Conservation (phyloP, 1,284 basidiomycete species). For the Naganishia sp. region DNA sequence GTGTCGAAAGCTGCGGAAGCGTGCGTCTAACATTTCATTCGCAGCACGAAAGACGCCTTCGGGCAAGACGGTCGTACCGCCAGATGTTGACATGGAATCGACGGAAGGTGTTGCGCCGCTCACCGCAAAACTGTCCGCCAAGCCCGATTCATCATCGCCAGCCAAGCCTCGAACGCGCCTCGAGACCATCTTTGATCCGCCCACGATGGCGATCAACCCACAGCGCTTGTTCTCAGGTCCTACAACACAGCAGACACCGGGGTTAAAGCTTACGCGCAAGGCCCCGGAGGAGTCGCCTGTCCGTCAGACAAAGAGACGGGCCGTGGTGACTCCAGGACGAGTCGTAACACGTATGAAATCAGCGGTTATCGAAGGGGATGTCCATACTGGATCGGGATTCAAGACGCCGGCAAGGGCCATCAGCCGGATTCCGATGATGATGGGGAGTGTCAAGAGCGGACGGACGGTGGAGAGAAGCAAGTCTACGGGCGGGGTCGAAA, state of each 20-base stretch:
- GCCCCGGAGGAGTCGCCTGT: neutral
- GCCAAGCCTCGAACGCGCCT: constrained; percentile 13
- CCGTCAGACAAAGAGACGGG: constrained; percentile 12
- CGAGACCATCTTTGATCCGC: constrained; percentile 8
- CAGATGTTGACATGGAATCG: constrained; percentile 1
- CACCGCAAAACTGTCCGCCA: neutral
- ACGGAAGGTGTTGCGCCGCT: neutral
- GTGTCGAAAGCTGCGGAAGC: too few relatives aligned
- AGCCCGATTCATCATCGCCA: neutral
- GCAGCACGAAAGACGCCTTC: constrained; percentile 22
- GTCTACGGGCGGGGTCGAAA: neutral
- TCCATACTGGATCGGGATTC: too few relatives aligned
- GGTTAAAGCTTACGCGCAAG: neutral
- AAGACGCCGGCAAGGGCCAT: neutral
- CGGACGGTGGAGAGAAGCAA: constrained; percentile 6
- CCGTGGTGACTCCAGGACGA: neutral
- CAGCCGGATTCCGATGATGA: constrained; percentile 22
- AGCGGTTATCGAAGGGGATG: neutral
- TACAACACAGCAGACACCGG: neutral
- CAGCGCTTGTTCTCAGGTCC: constrained; percentile 4
- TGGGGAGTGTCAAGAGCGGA: constrained; percentile 13
- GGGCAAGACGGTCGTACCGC: constrained; percentile 19
- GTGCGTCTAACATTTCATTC: neutral
- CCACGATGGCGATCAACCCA: neutral
- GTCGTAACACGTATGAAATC: neutral